Evolutionary conservation across 2,329 filamentous ascomycete genomes (phyloP), one percentile per base, ranked within the genome.

Genomic region (Pyrenophora teres): DNA sequence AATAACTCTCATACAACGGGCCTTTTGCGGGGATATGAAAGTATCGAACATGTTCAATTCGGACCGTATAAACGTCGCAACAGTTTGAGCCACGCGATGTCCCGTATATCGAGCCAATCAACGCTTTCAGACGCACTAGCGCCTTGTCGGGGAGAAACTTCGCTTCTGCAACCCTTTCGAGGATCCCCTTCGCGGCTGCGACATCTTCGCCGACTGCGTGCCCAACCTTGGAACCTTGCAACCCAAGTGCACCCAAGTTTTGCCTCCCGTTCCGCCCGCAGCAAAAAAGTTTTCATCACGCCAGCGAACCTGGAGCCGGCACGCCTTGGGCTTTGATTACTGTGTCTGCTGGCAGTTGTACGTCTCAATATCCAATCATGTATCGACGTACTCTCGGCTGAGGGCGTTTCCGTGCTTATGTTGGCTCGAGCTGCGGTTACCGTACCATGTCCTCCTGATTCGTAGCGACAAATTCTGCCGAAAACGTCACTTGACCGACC

Each of bases 1-100:
- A 37, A 33, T 27, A 32, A 23, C 36, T 36, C 43, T 53, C 43
- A 42, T 19, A 36, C 38, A 31, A 56, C 48, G 54, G 54, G 40
- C 50, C 54, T 50, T 46, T 56, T 56, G 41, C 43, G 41, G 46
- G 36, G 41, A 9, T 16, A 10, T 10, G 13, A 33, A 15, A 27
- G 40, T 25, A 36, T 49, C 40, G 30, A 31, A 38, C 38, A 50
- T 49, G 54, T 46, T 40, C 42, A 43, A 52, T 32, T 56, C 54
- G 54, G 54, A 27, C 50, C 54, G 46, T 54, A 38, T 54, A 38
- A 32, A 31, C 40, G 44, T 56, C 54, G 54, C 50, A 38, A 44
- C 30, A 38, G 33, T 40, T 27, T 37, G 30, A 40, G 49, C 46
- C 53, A 50, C 38, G 41, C 39, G 41, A 37, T 38, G 36, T 41